phyloP scores from a whole-genome alignment of 1,139 yeast genomes.

The Yamadazyma jaroonii region DNA sequence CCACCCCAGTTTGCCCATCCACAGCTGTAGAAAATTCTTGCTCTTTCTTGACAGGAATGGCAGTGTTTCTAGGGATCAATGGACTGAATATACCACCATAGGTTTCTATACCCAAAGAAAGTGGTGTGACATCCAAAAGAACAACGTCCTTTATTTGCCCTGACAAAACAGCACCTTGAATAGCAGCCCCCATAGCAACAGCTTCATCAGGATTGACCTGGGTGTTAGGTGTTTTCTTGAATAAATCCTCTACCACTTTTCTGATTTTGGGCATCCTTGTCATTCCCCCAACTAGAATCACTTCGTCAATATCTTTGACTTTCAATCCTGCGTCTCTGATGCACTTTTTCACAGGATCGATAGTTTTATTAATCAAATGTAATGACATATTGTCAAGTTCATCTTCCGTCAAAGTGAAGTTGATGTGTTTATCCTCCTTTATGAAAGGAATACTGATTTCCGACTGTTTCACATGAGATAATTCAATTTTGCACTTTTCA shows the following conservation, averaged over 20 bases:
- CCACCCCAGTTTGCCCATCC: constrained; percentile 83
- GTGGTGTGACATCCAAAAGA: constrained; percentile 72
- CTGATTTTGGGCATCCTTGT: constrained; percentile 80
- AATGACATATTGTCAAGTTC: constrained; percentile 63
- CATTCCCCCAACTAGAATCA: constrained; percentile 81
- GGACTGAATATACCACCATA: constrained; percentile 81
- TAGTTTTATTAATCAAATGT: constrained; percentile 58
- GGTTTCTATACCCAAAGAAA: constrained; percentile 77
- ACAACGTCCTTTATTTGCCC: constrained; percentile 73
- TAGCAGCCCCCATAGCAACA: constrained; percentile 82
- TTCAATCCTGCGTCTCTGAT: constrained; percentile 67
- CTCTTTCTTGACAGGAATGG: constrained; percentile 69
- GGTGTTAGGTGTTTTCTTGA: constrained; percentile 57
- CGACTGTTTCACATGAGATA: constrained; percentile 58
- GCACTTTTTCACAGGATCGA: constrained; percentile 65
- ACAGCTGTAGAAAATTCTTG: constrained; percentile 79
- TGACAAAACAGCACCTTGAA: constrained; percentile 74
- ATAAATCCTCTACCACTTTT: constrained; percentile 52
- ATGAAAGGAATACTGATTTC: constrained; percentile 66
- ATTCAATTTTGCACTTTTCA: constrained; percentile 66
- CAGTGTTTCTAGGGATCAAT: constrained; percentile 70
- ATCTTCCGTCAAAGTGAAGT: constrained; percentile 53
- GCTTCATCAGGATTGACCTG: constrained; percentile 82
- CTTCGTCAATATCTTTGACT: constrained; percentile 63
- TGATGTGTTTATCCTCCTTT: constrained; percentile 48